Evolutionary conservation across 345 rosid genomes (phyloP).

Genomic region (Streptanthus diversifolius): DNA sequence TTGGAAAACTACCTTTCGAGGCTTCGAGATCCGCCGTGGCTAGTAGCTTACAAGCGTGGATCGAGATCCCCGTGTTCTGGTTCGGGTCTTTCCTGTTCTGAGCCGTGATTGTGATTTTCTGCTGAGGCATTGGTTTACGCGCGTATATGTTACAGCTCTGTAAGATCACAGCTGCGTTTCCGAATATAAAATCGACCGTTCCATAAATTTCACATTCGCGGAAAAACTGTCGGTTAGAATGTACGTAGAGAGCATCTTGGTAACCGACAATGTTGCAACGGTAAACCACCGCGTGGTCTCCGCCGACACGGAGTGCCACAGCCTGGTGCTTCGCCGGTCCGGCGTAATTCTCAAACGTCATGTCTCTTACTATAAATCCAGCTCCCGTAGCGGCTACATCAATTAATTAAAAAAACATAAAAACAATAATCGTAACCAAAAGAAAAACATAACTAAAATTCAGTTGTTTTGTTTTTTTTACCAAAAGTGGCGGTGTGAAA

Average conservation of each 20-base stretch:
- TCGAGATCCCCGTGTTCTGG: slow-evolving; percentile 91
- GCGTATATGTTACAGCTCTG: slow-evolving; percentile 82
- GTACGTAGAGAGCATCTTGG: slow-evolving; percentile 93
- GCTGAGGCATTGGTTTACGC: slow-evolving; percentile 71
- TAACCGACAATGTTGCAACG: slow-evolving; percentile 72
- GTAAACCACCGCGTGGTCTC: slow-evolving; percentile 90
- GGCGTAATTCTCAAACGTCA: slow-evolving; percentile 87
- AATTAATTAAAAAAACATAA: not conserved
- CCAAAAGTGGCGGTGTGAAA: slow-evolving; percentile 96
- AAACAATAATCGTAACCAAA: not conserved
- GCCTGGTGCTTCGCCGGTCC: slow-evolving; percentile 96
- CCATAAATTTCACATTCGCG: slow-evolving; percentile 87
- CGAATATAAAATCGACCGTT: slow-evolving; percentile 91
- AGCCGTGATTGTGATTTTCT: slow-evolving; percentile 91
- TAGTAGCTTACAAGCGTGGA: slow-evolving; percentile 70
- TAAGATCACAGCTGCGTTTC: slow-evolving; percentile 89
- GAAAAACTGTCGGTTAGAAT: slow-evolving; percentile 91
- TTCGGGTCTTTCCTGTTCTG: slow-evolving; percentile 96
- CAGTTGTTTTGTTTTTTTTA: slow-evolving; percentile 20
- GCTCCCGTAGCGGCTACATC: slow-evolving; percentile 86
- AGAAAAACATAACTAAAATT: not conserved
- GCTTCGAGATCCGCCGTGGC: slow-evolving; percentile 55
- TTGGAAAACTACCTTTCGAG: slow-evolving; percentile 47
- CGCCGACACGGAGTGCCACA: slow-evolving; percentile 88
- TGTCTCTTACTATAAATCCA: slow-evolving; percentile 87